phyloP scores from a whole-genome alignment of 441 rosid species.

The Aleurites moluccanus region DNA sequence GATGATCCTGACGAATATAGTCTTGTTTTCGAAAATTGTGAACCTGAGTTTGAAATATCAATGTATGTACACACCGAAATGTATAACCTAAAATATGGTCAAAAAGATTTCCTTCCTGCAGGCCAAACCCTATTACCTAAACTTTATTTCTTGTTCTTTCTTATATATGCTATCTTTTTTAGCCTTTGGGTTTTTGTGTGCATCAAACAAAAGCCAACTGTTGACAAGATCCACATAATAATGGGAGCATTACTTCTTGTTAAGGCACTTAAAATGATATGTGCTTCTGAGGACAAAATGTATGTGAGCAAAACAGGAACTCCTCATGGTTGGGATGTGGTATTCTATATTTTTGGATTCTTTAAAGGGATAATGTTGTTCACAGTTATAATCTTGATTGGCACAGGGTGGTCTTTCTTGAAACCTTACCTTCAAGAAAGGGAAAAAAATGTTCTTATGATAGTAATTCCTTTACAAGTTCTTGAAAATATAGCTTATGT shows the following conservation, averaged over 20 bases:
- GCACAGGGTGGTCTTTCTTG: constrained; percentile 65
- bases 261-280: constrained; percentile 55
- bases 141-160: constrained; percentile 36
- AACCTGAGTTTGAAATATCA: constrained; percentile 44
- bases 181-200: constrained; percentile 38
- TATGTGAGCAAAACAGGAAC: constrained; percentile 48
- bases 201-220: constrained; percentile 31
- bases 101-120: constrained; percentile 48
- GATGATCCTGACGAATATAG: constrained; percentile 40
- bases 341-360: constrained; percentile 57
- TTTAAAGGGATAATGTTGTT: constrained; percentile 60
- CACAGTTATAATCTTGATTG: constrained; percentile 56
- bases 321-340: constrained; percentile 68
- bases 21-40: constrained; percentile 53
- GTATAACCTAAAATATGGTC: constrained; percentile 37
- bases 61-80: constrained; percentile 58
- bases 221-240: constrained; percentile 50
- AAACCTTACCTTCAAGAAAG: constrained; percentile 62
- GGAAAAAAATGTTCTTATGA: constrained; percentile 51
- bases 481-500: constrained; percentile 56
- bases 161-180: constrained; percentile 34
- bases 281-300: constrained; percentile 50
- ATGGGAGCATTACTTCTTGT: constrained; percentile 49
- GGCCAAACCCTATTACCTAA: constrained; percentile 48
- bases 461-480: constrained; percentile 57